Percentiles rank a stretch among this genome's conserved stretches.
These are phyloP conservation scores for Monosporascus sp. DNA, from an alignment of 2,329 filamentous ascomycete genomes.

Conservation along the genomic window DNA sequence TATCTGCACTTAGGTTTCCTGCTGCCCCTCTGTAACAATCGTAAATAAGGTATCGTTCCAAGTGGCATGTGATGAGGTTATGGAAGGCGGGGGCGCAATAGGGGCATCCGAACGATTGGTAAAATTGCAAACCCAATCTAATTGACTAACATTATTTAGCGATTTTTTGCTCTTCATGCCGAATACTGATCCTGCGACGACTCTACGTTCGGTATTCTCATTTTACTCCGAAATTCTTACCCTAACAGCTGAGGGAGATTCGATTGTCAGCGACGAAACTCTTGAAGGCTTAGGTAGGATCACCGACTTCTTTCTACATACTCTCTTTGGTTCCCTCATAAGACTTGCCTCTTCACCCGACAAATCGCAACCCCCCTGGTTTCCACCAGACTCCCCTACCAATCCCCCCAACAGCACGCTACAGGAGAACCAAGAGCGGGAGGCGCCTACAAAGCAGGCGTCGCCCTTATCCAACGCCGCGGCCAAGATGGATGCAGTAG, in stretches of 20 bases:
- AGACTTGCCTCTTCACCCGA: conserved; percentile 53
- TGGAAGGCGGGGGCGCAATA: neutral
- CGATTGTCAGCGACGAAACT: conserved; percentile 82
- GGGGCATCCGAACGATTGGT: neutral
- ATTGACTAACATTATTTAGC: conserved; percentile 39
- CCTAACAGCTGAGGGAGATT: conserved; percentile 90
- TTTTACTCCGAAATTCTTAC: conserved; percentile 89
- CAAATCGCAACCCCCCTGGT: conserved; percentile 24
- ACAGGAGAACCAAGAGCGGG: conserved; percentile 7
- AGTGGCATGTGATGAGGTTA: no score
- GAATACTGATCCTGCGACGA: conserved; percentile 54
- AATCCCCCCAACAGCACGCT: neutral
- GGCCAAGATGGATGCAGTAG: conserved; percentile 11
- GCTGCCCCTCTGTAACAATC: no score
- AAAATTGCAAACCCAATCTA: neutral
- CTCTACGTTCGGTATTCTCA: conserved; percentile 75
- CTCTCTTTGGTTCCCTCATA: conserved; percentile 71
- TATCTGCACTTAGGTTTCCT: neutral
- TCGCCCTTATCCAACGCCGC: conserved; percentile 10
- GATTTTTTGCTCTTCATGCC: conserved; percentile 92
- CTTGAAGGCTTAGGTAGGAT: conserved; percentile 91
- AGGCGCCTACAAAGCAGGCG: conserved; percentile 6
- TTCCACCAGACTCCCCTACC: neutral
- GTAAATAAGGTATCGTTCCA: no score
- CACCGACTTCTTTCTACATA: conserved; percentile 59